Conservation (phyloP, 352 stramenopile genomes). For the Phytophthora constricta region DNA sequence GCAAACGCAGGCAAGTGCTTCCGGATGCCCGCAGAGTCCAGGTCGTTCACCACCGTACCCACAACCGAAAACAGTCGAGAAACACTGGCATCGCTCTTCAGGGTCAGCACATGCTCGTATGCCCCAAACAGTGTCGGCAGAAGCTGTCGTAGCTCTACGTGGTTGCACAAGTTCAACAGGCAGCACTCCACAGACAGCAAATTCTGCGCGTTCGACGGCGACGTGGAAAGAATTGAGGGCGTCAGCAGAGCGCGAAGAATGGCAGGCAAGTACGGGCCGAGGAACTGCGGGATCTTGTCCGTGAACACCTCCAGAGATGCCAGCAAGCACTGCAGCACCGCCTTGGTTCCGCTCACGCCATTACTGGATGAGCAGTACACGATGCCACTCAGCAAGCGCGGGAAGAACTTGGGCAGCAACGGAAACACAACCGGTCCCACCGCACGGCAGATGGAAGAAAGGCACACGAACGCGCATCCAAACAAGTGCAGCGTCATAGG, state of each 20-base stretch:
- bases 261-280: conserved; percentile 74
- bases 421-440: conserved; percentile 80
- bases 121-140: conserved; percentile 70
- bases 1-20: conserved; percentile 78
- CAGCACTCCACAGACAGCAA: conserved; percentile 70
- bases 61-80: conserved; percentile 79
- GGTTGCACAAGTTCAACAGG: conserved; percentile 71
- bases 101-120: conserved; percentile 69
- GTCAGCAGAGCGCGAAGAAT: conserved; percentile 70
- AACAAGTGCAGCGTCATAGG: conserved; percentile 77
- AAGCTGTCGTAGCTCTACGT: conserved; percentile 78
- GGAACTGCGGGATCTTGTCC: conserved; percentile 83
- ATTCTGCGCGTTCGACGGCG: conserved; percentile 37
- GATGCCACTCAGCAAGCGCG: conserved; percentile 69
- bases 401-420: conserved; percentile 86
- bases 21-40: conserved; percentile 61
- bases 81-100: conserved; percentile 58
- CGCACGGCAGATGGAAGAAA: conserved; percentile 77
- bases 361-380: conserved; percentile 49
- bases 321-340: conserved; percentile 81
- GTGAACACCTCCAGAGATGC: conserved; percentile 83
- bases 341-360: conserved; percentile 39
- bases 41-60: conserved; percentile 58
- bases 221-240: conserved; percentile 50
- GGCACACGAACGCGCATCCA: conserved; percentile 81